Percentiles rank a stretch among this genome's conserved stretches.
These are phyloP conservation scores for Cutaneotrichosporon cavernicola DNA, from an alignment of 1,284 basidiomycete species.

Conservation along the genomic window DNA sequence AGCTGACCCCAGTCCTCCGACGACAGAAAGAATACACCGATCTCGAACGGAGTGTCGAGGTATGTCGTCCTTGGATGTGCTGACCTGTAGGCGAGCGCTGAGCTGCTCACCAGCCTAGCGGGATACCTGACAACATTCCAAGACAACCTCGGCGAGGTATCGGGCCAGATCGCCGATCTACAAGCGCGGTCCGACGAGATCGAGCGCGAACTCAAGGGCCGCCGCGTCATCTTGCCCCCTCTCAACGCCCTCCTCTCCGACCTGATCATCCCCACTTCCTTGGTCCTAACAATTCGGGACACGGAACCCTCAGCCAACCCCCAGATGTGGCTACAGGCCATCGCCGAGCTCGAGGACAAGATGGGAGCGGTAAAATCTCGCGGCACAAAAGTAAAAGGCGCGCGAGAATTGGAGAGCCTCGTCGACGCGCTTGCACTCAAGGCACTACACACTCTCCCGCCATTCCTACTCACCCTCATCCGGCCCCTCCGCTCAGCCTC, in stretches of 20 bases:
- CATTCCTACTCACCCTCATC: slow-evolving; percentile 78
- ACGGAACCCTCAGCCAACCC: slow-evolving; percentile 63
- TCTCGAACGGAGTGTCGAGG: slow-evolving; percentile 44
- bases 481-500: slow-evolving; percentile 73
- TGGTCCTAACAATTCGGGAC: slow-evolving; percentile 79
- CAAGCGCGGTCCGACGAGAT: slow-evolving; percentile 87
- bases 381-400: slow-evolving; percentile 69
- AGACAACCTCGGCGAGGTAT: slow-evolving; percentile 85
- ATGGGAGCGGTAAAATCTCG: slow-evolving; percentile 68
- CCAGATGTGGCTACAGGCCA: slow-evolving; percentile 77
- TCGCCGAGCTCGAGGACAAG: slow-evolving; percentile 74
- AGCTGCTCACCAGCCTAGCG: slow-evolving; percentile 78
- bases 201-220: slow-evolving; percentile 76
- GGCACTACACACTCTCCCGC: slow-evolving; percentile 81
- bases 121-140: slow-evolving; percentile 93
- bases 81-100: slow-evolving; percentile 46
- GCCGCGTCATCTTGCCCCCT: slow-evolving; percentile 81
- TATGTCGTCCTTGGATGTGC: slow-evolving; percentile 17
- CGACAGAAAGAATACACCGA: slow-evolving; percentile 43
- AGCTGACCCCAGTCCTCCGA: slow-evolving; percentile 34
- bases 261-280: slow-evolving; percentile 75
- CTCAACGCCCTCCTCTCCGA: slow-evolving; percentile 76
- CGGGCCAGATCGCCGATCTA: slow-evolving; percentile 90
- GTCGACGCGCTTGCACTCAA: slow-evolving; percentile 81
- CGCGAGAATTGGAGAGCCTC: slow-evolving; percentile 75